A percentile compares a stretch with the other conserved stretches of the same genome.
These are phyloP conservation scores for Brettanomyces anomalus DNA, from an alignment of 805 yeast species.

Conservation along the genomic window DNA sequence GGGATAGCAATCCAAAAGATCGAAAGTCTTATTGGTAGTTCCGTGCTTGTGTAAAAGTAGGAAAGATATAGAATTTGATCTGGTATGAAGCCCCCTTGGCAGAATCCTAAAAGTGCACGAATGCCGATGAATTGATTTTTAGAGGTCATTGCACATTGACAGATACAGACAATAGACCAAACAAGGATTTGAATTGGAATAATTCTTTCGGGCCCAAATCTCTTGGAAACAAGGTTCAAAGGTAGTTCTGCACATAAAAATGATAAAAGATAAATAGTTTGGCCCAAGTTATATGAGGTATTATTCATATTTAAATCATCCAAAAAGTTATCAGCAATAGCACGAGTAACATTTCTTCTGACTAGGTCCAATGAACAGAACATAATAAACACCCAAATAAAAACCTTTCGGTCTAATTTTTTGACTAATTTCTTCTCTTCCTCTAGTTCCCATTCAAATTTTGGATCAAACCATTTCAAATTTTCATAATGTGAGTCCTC, in stretches of 20 bases:
- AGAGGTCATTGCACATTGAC: slow-evolving; percentile 38
- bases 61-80: slow-evolving; percentile 56
- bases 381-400: slow-evolving; percentile 50
- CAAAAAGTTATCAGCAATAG: slow-evolving; percentile 47
- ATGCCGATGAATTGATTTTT: slow-evolving; percentile 36
- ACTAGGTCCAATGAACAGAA: slow-evolving; percentile 51
- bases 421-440: slow-evolving; percentile 42
- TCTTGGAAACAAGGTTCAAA: slow-evolving; percentile 56
- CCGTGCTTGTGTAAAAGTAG: slow-evolving; percentile 53
- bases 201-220: slow-evolving; percentile 53
- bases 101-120: slow-evolving; percentile 43
- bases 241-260: slow-evolving; percentile 55
- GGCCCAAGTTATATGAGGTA: slow-evolving; percentile 50
- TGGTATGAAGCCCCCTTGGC: slow-evolving; percentile 68
- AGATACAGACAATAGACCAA: slow-evolving; percentile 50
- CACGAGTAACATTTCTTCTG: slow-evolving; percentile 45
- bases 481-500: slow-evolving; percentile 46
- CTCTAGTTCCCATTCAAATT: slow-evolving; percentile 41
- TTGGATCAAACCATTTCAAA: slow-evolving; percentile 46
- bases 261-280: slow-evolving; percentile 41
- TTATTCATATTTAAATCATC: slow-evolving; percentile 45
- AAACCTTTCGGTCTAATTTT: slow-evolving; percentile 47
- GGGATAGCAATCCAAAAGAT: slow-evolving; percentile 52
- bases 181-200: slow-evolving; percentile 47
- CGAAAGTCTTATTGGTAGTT: slow-evolving; percentile 49